Evolutionary conservation across 257 asterid genomes (phyloP).

Genomic region (Voacanga thouarsii): DNA sequence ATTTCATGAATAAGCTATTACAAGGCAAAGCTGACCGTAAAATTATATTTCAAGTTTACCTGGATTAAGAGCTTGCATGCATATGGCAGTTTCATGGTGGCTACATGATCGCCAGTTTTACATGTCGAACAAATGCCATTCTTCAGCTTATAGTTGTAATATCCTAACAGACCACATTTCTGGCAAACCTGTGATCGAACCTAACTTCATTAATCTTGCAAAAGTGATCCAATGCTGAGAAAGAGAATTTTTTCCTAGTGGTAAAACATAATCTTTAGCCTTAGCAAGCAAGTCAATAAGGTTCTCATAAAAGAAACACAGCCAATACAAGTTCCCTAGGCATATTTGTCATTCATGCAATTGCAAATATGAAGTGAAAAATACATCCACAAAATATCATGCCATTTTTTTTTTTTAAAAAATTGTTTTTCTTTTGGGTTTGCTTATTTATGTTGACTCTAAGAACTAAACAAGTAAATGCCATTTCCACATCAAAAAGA

Average conservation of each 20-base stretch:
- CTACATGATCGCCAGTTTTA: conserved; percentile 80
- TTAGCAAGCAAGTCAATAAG: not conserved
- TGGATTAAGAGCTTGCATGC: conserved; percentile 98
- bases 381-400: not conserved
- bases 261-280: not conserved
- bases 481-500: not conserved
- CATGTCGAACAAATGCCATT: conserved; percentile 75
- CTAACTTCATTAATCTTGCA: not conserved
- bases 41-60: conserved; percentile 37
- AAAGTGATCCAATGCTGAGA: not conserved
- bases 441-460: not conserved
- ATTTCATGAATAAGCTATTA: not conserved
- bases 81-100: conserved; percentile 95
- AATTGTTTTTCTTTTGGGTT: not conserved
- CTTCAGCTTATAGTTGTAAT: conserved; percentile 68
- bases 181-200: conserved; percentile 62
- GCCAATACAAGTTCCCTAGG: not conserved
- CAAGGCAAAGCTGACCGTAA: not conserved
- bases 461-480: not conserved
- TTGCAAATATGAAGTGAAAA: not conserved
- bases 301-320: not conserved
- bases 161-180: conserved; percentile 92
- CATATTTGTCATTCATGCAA: not conserved
- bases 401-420: not conserved
- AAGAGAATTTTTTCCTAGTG: not conserved